phyloP scores from a whole-genome alignment of 2,329 filamentous ascomycete genomes.

The Neocucurbitaria cava region DNA sequence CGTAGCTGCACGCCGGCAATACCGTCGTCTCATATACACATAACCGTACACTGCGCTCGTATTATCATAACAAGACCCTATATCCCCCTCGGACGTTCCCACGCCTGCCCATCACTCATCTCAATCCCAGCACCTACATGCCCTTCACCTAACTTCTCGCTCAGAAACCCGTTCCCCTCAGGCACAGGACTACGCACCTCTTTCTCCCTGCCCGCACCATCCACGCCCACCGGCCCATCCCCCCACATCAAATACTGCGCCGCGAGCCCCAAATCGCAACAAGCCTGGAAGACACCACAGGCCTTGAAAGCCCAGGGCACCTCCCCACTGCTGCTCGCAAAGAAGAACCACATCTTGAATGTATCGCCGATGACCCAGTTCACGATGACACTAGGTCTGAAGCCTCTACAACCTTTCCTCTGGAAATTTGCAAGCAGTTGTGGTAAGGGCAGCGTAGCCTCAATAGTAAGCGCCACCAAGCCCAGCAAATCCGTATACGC shows the following conservation, averaged over 20 bases:
- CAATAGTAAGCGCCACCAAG: slow-evolving; percentile 76
- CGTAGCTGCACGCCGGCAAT: no score
- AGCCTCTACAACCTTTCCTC: slow-evolving; percentile 75
- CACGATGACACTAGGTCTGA: slow-evolving; percentile 75
- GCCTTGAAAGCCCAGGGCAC: slow-evolving; percentile 83
- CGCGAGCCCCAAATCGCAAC: slow-evolving; percentile 76
- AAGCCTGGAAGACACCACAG: slow-evolving; percentile 81
- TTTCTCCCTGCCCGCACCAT: slow-evolving; percentile 22
- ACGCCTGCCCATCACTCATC: slow-evolving; percentile 22
- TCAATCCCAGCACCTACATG: slow-evolving; percentile 22
- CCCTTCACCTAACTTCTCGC: slow-evolving; percentile 16
- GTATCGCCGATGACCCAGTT: slow-evolving; percentile 82
- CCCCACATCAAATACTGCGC: slow-evolving; percentile 67
- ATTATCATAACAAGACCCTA: not conserved
- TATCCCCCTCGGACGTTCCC: slow-evolving; percentile 30
- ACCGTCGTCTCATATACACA: no score
- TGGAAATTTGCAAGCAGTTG: slow-evolving; percentile 77
- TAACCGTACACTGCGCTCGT: not conserved
- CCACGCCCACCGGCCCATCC: slow-evolving; percentile 30
- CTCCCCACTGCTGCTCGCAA: slow-evolving; percentile 71
- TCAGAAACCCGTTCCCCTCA: slow-evolving; percentile 18
- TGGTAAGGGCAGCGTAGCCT: slow-evolving; percentile 81
- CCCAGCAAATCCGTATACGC: slow-evolving; percentile 74
- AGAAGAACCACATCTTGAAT: slow-evolving; percentile 82
- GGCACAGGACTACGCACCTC: slow-evolving; percentile 32